Percentiles rank a stretch among this genome's conserved stretches.
These are phyloP conservation scores for Glycine tomentella DNA, from an alignment of 306 rosid genomes.

Conservation along the genomic window DNA sequence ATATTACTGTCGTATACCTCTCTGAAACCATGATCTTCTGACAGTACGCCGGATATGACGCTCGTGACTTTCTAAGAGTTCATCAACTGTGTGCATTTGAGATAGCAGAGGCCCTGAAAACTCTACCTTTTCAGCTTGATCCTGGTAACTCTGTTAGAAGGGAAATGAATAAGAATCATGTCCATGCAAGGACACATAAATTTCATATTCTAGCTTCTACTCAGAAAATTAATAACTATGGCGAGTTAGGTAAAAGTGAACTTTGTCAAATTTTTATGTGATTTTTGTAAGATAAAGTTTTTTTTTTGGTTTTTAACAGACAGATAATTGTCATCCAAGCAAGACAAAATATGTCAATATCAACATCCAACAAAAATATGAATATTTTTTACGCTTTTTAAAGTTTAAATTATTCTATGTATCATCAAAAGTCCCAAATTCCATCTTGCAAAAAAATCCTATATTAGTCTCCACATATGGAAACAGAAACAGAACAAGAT, in stretches of 20 bases:
- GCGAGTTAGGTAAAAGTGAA: neutral
- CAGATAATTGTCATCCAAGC: slow-evolving; percentile 5
- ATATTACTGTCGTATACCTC: slow-evolving; percentile 62
- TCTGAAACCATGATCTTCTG: slow-evolving; percentile 91
- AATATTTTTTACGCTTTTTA: neutral
- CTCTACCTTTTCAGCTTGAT: slow-evolving; percentile 85
- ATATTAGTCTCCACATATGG: neutral
- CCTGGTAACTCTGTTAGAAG: slow-evolving; percentile 70
- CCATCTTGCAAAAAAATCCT: neutral
- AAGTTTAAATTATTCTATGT: neutral
- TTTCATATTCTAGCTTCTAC: slow-evolving; percentile 21
- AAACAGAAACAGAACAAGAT: slow-evolving; percentile 33
- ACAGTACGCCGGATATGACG: slow-evolving; percentile 80
- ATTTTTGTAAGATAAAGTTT: neutral
- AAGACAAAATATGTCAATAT: slow-evolving; percentile 1
- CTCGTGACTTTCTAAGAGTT: slow-evolving; percentile 90
- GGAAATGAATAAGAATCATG: slow-evolving; percentile 37
- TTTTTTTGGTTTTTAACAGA: neutral
- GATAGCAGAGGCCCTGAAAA: slow-evolving; percentile 93
- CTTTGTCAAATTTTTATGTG: neutral
- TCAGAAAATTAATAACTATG: neutral
- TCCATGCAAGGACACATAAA: slow-evolving; percentile 15
- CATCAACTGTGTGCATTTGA: slow-evolving; percentile 87
- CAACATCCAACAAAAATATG: slow-evolving; percentile 14
- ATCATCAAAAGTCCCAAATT: neutral